Base-by-base conservation (phyloP, 257 asterid genomes). In the Solanum dulcamara region DNA sequence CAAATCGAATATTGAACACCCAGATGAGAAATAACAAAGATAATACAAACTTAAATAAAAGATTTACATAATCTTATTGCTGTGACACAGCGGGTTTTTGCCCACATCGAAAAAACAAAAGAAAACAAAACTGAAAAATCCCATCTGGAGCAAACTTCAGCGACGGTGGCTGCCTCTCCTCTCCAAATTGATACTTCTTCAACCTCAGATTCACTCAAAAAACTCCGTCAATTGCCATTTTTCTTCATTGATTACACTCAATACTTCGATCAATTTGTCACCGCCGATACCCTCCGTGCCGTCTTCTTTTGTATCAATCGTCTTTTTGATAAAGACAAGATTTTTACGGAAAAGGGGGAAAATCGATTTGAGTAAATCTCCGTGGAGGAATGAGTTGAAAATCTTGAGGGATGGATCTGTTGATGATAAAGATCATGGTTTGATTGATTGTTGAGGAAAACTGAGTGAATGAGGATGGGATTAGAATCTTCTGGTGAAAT, bases 401-500 rank as follows among this genome's bases (percentile, higher is more conserved):
- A 71, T 66, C 42, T 83, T 40, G 37, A 22, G 4, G 81, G 86
- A 92, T 90, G 92, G 90, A 89, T 86, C 92, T 86, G 70, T 79
- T 30, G 10, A 80, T 86, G 83, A 42, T 85, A 83, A 88, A 83
- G 87, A 68, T 77, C 67, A n/a, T 32, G 22, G 37, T 22, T 82
- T 92, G 67, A 59, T 64, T 64, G 85, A 81, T 66, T 84, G 83
- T 82, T 35, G 86, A 59, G 55, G 89, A 84, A 80, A 80, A 84
- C 80, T 72, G 86, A 37, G 94, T 88, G 91, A 88, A 93, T 92
- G 98, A 93, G 93, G 95, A 94, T 94, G 98, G 99, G 98, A 90
- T 92, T 94, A 85, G 94, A 96, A 90, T 96, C 97, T 92, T 96
- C 98, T 85, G 98, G 98, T 89, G 70, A 91, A 86, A 90, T 90